Evolutionary conservation across 306 rosid species (phyloP).

Genomic region (Mucuna pruriens): DNA sequence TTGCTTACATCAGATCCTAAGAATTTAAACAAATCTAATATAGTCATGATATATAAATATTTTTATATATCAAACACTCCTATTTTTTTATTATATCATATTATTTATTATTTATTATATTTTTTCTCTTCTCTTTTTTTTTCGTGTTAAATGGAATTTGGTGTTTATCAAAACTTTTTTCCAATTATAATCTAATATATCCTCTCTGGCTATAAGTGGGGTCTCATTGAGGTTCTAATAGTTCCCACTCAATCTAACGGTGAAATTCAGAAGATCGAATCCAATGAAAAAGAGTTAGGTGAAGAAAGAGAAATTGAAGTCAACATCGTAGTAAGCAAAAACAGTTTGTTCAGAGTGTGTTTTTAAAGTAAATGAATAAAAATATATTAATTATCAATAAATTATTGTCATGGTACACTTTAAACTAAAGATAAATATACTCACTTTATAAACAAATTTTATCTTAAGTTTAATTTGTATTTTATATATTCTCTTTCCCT

Average conservation of each 20-base stretch:
- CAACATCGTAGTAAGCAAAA: constrained; percentile 12
- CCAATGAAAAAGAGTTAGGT: constrained; percentile 51
- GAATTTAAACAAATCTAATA: constrained; percentile 34
- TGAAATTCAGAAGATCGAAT: constrained; percentile 44
- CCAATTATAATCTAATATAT: too few relatives aligned
- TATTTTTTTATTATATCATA: too few relatives aligned
- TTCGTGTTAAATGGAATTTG: too few relatives aligned
- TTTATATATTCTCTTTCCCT: background rate
- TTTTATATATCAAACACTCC: too few relatives aligned
- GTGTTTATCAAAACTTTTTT: too few relatives aligned
- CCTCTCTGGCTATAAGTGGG: constrained; percentile 1
- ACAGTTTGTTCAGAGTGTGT: background rate
- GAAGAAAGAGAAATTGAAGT: constrained; percentile 42
- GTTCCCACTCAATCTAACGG: constrained; percentile 34
- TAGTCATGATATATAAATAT: too few relatives aligned
- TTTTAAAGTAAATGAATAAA: background rate
- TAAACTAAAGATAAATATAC: background rate
- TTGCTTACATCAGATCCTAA: constrained; percentile 17
- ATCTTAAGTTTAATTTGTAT: constrained; percentile 4
- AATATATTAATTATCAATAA: background rate
- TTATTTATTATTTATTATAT: too few relatives aligned
- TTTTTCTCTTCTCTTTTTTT: too few relatives aligned
- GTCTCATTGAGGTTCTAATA: constrained; percentile 28
- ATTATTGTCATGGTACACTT: background rate
- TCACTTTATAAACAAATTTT: background rate